These are phyloP conservation scores for Coprinellus aureogranulatus DNA, from an alignment of 768 basidiomycete species.

Conservation along the genomic window DNA sequence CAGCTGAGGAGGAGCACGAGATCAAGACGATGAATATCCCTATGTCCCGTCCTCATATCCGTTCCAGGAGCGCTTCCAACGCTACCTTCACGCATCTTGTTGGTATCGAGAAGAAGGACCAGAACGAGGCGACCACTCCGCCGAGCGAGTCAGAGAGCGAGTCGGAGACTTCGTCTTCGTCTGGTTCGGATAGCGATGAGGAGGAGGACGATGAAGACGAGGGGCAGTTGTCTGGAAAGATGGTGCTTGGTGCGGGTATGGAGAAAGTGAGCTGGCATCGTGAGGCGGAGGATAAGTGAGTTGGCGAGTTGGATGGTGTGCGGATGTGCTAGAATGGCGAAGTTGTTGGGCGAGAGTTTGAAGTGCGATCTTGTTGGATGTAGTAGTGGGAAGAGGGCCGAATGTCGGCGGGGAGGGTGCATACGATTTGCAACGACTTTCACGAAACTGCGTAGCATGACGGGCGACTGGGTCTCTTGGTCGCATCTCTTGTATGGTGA, in stretches of 20 bases:
- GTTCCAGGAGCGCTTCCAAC: slow-evolving; percentile 2
- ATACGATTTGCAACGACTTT: not conserved
- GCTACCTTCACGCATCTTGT: not conserved
- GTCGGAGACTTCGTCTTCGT: slow-evolving; percentile 17
- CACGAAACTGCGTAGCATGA: not conserved
- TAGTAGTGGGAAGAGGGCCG: not conserved
- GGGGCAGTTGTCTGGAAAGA: slow-evolving; percentile 28
- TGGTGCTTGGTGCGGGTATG: slow-evolving; percentile 43
- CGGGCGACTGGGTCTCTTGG: not conserved
- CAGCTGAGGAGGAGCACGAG: slow-evolving; percentile 25
- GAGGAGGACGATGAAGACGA: slow-evolving; percentile 27
- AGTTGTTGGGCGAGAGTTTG: not conserved
- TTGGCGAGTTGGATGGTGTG: not conserved
- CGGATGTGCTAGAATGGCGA: not conserved
- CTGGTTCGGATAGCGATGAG: slow-evolving; percentile 24
- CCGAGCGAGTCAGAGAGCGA: slow-evolving; percentile 14
- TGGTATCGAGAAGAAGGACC: slow-evolving; percentile 41
- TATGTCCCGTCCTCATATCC: slow-evolving; percentile 18
- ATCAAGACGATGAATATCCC: slow-evolving; percentile 35
- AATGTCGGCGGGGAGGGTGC: not conserved
- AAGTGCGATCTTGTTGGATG: not conserved
- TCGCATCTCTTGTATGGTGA: not conserved
- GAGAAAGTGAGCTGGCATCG: slow-evolving; percentile 50
- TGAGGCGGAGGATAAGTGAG: not conserved
- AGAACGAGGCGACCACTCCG: slow-evolving; percentile 25